Evolutionary conservation across 352 stramenopile species (phyloP), one percentile per base, ranked within the genome.

Genomic region (Phytophthora hibernalis): DNA sequence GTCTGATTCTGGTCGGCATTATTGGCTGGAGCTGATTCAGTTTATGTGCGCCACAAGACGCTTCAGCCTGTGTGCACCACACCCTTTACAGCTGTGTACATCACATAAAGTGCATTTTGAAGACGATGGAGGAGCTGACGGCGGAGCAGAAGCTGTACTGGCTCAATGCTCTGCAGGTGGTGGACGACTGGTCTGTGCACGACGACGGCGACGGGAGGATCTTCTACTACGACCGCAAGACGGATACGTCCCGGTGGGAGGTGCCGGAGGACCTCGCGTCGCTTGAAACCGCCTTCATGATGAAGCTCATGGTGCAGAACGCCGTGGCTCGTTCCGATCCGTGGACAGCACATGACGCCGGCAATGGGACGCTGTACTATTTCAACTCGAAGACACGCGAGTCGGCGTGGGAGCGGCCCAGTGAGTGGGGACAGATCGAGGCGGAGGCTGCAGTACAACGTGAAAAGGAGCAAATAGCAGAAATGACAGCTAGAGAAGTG

Each of bases 261-360:
- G 58, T 77, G 24, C 87, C 87, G 0, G 61, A 76, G 13, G 76
- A 67, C 37, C 79, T 94, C 42, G 61, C 68, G 10, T 63, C 71
- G 13, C 69, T 87, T 22, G 83, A 92, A 48, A 84, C 76, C 31
- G 79, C 87, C 53, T 85, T 91, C 59, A 91, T 94, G 85, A 95
- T 93, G 87, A 80, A 85, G 72, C 77, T 92, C 21, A 95, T 95
- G 85, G 70, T 95, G 54, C 70, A 90, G 59, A 72, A 87, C 26
- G 83, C 85, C 0, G 65, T 93, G 15, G 87, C 79, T 54, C 80
- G 77, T 53, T 93, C 80, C 0, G 82, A 80, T 12, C 50, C 53
- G n/a, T 95, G 87, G 87, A 90, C 73, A 8, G 87, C 82, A 12
- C 85, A 93, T 49, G 83, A 91, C 42, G 67, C 85, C 0, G 85